phyloP scores from a whole-genome alignment of 2,329 filamentous ascomycete genomes.

The Paecilomyces fulvus region DNA sequence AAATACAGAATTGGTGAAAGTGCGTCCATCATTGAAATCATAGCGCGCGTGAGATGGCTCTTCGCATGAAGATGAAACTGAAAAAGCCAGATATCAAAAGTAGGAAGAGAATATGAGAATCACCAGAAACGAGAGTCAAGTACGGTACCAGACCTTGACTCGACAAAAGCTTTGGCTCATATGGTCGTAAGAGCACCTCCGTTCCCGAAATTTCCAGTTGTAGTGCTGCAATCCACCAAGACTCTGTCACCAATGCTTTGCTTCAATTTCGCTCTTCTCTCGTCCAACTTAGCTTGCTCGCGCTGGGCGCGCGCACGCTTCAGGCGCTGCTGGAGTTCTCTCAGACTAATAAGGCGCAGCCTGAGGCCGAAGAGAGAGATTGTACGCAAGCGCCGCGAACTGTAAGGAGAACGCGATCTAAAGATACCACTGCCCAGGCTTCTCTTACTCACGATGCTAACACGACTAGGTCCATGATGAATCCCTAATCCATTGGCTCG shows the following conservation, averaged over 20 bases:
- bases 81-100: background rate
- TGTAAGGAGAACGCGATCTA: constrained; percentile 23
- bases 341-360: constrained; percentile 44
- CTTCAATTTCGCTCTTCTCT: constrained; percentile 45
- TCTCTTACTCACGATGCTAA: constrained; percentile 21
- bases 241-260: constrained; percentile 44
- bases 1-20: background rate
- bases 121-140: background rate
- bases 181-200: background rate
- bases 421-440: constrained; percentile 17
- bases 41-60: background rate
- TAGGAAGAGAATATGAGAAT: background rate
- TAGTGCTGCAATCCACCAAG: constrained; percentile 25
- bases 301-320: constrained; percentile 34
- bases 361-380: constrained; percentile 39
- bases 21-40: background rate
- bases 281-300: constrained; percentile 42
- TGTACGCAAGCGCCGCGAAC: constrained; percentile 15
- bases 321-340: constrained; percentile 41
- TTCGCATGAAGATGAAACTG: background rate
- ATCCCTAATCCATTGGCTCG: constrained; percentile 10
- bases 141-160: background rate
- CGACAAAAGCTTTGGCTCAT: background rate
- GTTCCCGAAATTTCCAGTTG: constrained; percentile 4
- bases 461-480: constrained; percentile 19